phyloP scores from a whole-genome alignment of 2,329 filamentous ascomycete genomes.

The Diaporthe eres region DNA sequence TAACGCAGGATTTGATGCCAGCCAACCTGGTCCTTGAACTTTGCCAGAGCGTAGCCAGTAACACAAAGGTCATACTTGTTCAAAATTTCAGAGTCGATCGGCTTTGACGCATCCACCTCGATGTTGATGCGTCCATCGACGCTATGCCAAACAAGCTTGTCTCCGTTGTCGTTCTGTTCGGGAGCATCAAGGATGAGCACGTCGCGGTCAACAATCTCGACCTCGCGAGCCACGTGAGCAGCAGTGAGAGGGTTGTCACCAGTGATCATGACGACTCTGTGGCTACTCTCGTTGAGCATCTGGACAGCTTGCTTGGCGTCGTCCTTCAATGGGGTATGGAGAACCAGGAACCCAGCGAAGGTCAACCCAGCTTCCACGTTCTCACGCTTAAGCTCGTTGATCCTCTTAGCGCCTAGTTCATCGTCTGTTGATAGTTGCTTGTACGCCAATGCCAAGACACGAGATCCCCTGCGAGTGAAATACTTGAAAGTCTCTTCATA shows the following conservation, averaged over 20 bases:
- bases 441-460: slow-evolving; percentile 93
- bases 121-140: slow-evolving; percentile 92
- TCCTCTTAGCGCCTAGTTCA: slow-evolving; percentile 85
- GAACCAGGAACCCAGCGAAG: slow-evolving; percentile 95
- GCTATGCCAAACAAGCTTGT: slow-evolving; percentile 92
- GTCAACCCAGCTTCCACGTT: slow-evolving; percentile 86
- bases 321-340: slow-evolving; percentile 96
- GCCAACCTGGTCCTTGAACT: slow-evolving; percentile 85
- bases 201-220: slow-evolving; percentile 97
- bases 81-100: slow-evolving; percentile 85
- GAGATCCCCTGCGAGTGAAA: slow-evolving; percentile 94
- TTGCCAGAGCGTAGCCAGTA: slow-evolving; percentile 92
- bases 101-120: slow-evolving; percentile 85
- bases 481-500: slow-evolving; percentile 99
- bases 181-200: slow-evolving; percentile 95
- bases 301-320: slow-evolving; percentile 94
- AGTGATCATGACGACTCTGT: slow-evolving; percentile 99
- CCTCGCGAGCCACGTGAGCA: slow-evolving; percentile 93
- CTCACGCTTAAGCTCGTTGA: slow-evolving; percentile 95
- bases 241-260: slow-evolving; percentile 98
- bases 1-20: slow-evolving; percentile 85
- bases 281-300: slow-evolving; percentile 99
- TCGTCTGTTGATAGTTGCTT: slow-evolving; percentile 88
- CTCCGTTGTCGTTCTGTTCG: slow-evolving; percentile 85
- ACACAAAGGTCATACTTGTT: slow-evolving; percentile 92